Base-by-base conservation (phyloP, 2,329 filamentous ascomycete species). In the Talaromyces piceae region DNA sequence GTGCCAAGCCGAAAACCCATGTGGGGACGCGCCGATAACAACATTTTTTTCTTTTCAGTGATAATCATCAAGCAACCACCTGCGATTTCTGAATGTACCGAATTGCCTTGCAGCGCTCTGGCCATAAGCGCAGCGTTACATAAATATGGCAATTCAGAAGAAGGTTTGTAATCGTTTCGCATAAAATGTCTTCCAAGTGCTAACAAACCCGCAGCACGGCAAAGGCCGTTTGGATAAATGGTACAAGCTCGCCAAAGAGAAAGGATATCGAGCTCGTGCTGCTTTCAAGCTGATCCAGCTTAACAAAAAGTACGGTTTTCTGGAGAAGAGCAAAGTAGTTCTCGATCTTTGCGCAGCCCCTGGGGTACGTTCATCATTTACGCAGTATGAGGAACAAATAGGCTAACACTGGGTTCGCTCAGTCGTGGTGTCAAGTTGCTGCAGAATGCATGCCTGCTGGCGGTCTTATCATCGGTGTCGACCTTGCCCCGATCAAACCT, bases 151-250 rank as follows among this genome's bases (percentile, higher is more conserved):
- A 65, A 91, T 97, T 64, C 89, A 97, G 67, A 96, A 97, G 80
- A 97, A 97, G 74, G 79, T 78, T 59, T 49, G 65, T 39, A 53
- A 53, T 43, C 18, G 5, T 13, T 6, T 18, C 0, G 2, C 20
- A 33, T 16, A 25, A 12, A 23, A 30, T 16, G 0, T 22, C 23
- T 28, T 41, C 13, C 5, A 43, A 11, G 45, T 43, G 33, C 31
- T 66, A 65, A 62, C 73, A 51, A 69, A 52, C 49, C 53, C 54
- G 51, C 59, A 81, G 80, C 87, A 95, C 75, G 91, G 90, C 74
- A 97, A 97, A 77, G 91, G 91, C 72, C 91, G 91, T 81, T 79
- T 96, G 64, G 93, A 98, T 73, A 96, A 97, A 73, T 97, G 91
- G 88, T 98, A 97, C 74, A 91, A 91, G 68, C 84, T 97, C 63